Percentiles rank a stretch among this genome's conserved stretches.
These are phyloP conservation scores for Curvularia sp. DNA, from an alignment of 2,329 filamentous ascomycete genomes.

Conservation along the genomic window DNA sequence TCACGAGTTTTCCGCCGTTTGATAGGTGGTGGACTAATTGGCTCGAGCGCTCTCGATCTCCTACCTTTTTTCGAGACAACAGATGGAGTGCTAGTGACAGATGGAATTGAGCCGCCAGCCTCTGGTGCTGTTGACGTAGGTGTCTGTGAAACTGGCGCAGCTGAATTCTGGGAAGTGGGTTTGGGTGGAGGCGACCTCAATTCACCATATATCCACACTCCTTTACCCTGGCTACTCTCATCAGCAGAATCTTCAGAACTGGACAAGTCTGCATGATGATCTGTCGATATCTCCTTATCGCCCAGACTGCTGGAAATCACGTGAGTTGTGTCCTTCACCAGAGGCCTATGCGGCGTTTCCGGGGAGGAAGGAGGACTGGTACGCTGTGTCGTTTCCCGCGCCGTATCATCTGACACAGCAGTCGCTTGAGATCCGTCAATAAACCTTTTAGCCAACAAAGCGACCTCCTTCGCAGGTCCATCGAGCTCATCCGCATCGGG, in stretches of 20 bases:
- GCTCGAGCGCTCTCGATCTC: conserved; percentile 14
- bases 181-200: neutral
- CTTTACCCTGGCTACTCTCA: conserved; percentile 33
- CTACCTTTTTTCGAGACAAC: neutral
- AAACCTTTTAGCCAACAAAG: conserved; percentile 34
- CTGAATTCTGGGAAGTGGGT: neutral
- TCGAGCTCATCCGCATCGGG: conserved; percentile 36
- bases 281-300: conserved; percentile 5
- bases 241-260: conserved; percentile 22
- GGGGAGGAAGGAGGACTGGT: conserved; percentile 25
- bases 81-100: neutral
- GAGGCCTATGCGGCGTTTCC: conserved; percentile 11
- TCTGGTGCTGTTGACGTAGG: neutral
- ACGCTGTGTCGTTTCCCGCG: conserved; percentile 29
- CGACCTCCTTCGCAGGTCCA: conserved; percentile 43
- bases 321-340: neutral
- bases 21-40: conserved; percentile 28
- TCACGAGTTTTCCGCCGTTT: conserved; percentile 28
- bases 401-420: conserved; percentile 29
- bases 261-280: conserved; percentile 10
- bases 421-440: conserved; percentile 23
- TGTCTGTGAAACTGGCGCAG: neutral
- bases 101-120: too few species aligned
- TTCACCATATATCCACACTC: conserved; percentile 27
- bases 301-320: neutral